Conservation (phyloP, 352 stramenopile species). For the Globisporangium cederbergense region DNA sequence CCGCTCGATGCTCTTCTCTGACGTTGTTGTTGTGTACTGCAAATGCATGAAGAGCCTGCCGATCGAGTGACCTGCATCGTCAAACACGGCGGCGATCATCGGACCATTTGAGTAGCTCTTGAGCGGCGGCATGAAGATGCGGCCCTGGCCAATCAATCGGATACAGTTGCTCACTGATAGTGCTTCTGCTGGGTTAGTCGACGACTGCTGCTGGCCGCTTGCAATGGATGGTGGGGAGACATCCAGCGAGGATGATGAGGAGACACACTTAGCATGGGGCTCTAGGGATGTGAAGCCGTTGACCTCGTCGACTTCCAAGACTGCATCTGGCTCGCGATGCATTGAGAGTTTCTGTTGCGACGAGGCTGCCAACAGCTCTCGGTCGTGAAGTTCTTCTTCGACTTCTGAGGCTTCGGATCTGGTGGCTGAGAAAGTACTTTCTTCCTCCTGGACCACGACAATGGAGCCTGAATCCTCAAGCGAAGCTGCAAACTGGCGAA, state of each 20-base stretch:
- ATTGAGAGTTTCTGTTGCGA: slow-evolving; percentile 15
- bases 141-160: slow-evolving; percentile 29
- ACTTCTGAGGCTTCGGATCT: slow-evolving; percentile 2
- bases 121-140: slow-evolving; percentile 25
- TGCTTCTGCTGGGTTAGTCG: background rate
- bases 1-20: background rate
- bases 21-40: slow-evolving; percentile 9
- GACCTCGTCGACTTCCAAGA: slow-evolving; percentile 4
- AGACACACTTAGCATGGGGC: background rate
- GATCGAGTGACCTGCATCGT: slow-evolving; percentile 19
- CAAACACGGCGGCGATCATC: slow-evolving; percentile 19
- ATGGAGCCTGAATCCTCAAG: slow-evolving; percentile 21
- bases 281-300: background rate
- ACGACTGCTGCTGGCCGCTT: background rate
- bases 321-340: slow-evolving; percentile 20
- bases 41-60: slow-evolving; percentile 22
- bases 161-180: slow-evolving; percentile 9
- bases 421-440: background rate
- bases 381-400: background rate
- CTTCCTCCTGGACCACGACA: background rate
- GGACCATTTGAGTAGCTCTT: slow-evolving; percentile 13
- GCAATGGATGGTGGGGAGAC: background rate
- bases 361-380: background rate
- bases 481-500: slow-evolving; percentile 44
- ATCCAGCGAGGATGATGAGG: slow-evolving; percentile 3